Evolutionary conservation across 176 grass and related monocot genomes (phyloP).

Genomic region (Triticum timopheevii): DNA sequence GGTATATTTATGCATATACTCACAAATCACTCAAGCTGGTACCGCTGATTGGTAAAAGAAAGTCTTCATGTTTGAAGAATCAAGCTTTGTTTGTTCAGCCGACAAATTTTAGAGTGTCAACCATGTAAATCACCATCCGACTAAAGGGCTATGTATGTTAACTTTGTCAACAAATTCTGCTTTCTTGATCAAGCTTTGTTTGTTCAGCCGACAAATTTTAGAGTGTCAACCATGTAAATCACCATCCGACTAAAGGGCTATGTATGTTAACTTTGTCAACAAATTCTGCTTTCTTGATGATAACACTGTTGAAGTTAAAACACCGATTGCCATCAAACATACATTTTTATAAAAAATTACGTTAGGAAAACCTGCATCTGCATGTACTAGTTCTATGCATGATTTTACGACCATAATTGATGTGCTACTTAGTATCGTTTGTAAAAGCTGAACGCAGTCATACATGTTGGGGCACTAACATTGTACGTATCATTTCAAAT

Average conservation of each 20-base stretch:
- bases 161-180: constrained; percentile 16
- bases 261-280: constrained; percentile 23
- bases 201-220: neutral
- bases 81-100: neutral
- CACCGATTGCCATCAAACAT: neutral
- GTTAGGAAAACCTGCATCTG: neutral
- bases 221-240: neutral
- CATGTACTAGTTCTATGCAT: neutral
- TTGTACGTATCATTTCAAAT: neutral
- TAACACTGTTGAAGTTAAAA: neutral
- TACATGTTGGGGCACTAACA: neutral
- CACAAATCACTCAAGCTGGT: neutral
- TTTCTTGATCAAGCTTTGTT: constrained; percentile 8
- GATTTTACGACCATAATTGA: neutral
- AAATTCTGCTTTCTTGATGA: constrained; percentile 8
- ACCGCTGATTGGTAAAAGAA: neutral
- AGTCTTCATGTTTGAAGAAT: neutral
- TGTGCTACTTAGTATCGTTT: neutral
- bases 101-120: neutral
- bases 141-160: constrained; percentile 2
- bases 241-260: neutral
- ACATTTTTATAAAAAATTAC: neutral
- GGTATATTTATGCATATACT: too few species aligned
- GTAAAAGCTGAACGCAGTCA: neutral
- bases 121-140: neutral